Conservation (phyloP, 768 basidiomycete genomes). For the Auriscalpium orientale region DNA sequence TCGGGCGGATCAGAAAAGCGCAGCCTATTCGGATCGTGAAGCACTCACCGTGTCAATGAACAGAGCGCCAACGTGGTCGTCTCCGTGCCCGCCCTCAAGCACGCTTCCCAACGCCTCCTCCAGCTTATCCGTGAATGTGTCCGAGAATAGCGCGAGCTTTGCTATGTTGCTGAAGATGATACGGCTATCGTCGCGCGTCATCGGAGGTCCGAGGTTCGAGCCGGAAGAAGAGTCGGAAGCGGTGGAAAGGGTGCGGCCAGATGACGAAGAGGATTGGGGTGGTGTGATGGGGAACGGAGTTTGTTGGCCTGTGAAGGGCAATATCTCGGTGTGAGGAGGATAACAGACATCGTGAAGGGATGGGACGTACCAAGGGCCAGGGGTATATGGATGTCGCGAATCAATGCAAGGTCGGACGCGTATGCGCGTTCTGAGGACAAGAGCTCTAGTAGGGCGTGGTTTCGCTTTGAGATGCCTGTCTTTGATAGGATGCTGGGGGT, state of each 20-base stretch:
- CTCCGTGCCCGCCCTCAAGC: conserved; percentile 56
- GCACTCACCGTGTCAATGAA: conserved; percentile 61
- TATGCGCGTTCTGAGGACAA: conserved; percentile 76
- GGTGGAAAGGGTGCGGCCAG: conserved; percentile 41
- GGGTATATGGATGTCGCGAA: conserved; percentile 73
- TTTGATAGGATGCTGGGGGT: conserved; percentile 9
- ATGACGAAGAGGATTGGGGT: conserved; percentile 37
- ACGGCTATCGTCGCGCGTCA: conserved; percentile 62
- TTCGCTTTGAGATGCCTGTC: conserved; percentile 52
- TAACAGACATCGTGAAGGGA: not conserved
- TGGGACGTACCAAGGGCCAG: conserved; percentile 58
- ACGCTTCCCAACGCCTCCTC: conserved; percentile 59
- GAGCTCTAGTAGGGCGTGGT: conserved; percentile 71
- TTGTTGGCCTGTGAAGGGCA: conserved; percentile 28
- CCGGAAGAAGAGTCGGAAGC: conserved; percentile 38
- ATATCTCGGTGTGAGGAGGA: too few species aligned
- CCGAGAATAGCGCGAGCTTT: conserved; percentile 67
- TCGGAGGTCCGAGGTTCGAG: conserved; percentile 39
- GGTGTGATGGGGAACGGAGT: conserved; percentile 29
- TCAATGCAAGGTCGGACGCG: conserved; percentile 73
- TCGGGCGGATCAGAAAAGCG: conserved; percentile 2
- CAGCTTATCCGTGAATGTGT: conserved; percentile 54
- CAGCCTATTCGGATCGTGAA: not conserved
- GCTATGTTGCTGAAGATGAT: conserved; percentile 73
- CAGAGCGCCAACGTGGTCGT: conserved; percentile 61